Evolutionary conservation across 805 yeast genomes (phyloP), one percentile per base, ranked within the genome.

Genomic region (Nakazawaea molendinolei): DNA sequence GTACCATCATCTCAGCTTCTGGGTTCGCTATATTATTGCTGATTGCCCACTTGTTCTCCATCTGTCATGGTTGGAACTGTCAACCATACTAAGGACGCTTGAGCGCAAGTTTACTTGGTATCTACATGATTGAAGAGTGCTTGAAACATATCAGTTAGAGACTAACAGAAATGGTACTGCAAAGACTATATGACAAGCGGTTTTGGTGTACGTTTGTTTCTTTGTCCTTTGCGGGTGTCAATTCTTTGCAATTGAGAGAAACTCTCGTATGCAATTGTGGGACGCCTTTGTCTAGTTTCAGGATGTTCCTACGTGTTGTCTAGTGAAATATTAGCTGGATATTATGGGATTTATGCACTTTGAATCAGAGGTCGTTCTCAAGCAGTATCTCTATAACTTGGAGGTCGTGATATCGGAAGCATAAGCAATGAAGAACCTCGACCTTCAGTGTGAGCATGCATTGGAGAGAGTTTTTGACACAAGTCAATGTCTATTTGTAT

Each of bases 211-310:
- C 57, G 60, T 77, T 39, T 69, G 66, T 22, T 86, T 87, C 69
- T 82, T 92, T 50, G 63, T 80, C 22, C 90, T 89, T 62, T 90
- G 97, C 59, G 97, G 97, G 4, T 77, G 76, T 47, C 97, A 90
- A 60, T 74, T 86, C 15, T 61, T 71, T 45, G 49, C 79, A 47
- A 66, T 78, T 52, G 73, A 67, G 47, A 78, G 79, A 55, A 79
- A 79, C 51, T 69, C 71, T 36, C 66, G 86, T 45, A 82, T 86
- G 45, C 79, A 72, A 36, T 52, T 79, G 31, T 61, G 44, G 42
- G n/a, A n/a, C n/a, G n/a, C n/a, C n/a, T n/a, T n/a, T n/a, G n/a
- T n/a, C n/a, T n/a, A n/a, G n/a, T n/a, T n/a, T n/a, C n/a, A n/a
- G n/a, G n/a, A n/a, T n/a, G n/a, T n/a, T n/a, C n/a, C n/a, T n/a